Conservation (phyloP, 2,329 filamentous ascomycete species). For the Zalaria obscura region DNA sequence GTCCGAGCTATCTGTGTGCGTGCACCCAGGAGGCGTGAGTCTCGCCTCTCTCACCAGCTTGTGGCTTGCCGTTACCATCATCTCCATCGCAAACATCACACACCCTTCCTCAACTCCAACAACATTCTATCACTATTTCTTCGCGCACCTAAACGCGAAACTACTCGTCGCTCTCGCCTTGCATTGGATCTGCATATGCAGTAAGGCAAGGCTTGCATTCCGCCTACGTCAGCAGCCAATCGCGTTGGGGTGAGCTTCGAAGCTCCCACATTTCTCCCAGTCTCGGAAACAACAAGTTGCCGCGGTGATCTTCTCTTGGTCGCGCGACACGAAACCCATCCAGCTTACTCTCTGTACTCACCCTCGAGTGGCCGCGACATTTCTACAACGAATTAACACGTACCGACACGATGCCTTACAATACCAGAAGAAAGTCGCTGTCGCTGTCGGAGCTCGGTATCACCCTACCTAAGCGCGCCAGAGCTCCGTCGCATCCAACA, state of each 20-base stretch:
- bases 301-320: neutral
- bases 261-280: slow-evolving; percentile 1
- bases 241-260: neutral
- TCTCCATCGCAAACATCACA: neutral
- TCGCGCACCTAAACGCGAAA: neutral
- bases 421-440: slow-evolving; percentile 90
- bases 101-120: neutral
- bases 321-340: neutral
- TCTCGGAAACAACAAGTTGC: neutral
- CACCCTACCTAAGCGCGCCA: slow-evolving; percentile 50
- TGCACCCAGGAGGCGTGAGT: neutral
- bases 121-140: neutral
- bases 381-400: neutral
- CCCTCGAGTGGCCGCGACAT: neutral
- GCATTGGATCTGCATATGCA: neutral
- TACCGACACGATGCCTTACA: slow-evolving; percentile 63
- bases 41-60: neutral
- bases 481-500: slow-evolving; percentile 32
- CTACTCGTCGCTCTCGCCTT: neutral
- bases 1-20: neutral
- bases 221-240: neutral
- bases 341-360: neutral
- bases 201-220: neutral
- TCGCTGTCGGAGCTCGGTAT: slow-evolving; percentile 89
- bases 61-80: no score